Evolutionary conservation across 23 red algal species (phyloP), one percentile per base, ranked within the genome.

Genomic region (Gracilaria gracilis): DNA sequence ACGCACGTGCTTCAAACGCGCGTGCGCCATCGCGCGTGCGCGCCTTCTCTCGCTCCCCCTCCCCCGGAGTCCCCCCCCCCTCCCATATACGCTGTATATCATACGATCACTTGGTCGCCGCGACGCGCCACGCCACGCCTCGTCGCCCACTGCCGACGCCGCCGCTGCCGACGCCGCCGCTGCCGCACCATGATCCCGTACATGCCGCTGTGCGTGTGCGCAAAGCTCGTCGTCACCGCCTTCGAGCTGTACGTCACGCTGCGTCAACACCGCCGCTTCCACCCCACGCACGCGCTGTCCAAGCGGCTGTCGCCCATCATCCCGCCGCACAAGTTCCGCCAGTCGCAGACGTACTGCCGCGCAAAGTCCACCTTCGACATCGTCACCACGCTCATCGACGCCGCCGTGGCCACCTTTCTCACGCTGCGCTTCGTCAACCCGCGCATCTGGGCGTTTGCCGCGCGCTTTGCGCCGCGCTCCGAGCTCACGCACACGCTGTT

Each of bases 271-370:
- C 39, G 75, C 46, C 87, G 87, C 57, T 90, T 76, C 36, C 67
- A 70, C 57, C 73, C 74, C 20, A n/a, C 79, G 17, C 55, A 69
- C 21, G 33, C 28, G 2, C 75, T 72, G 4, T 90, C 87, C 37
- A 50, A 53, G 23, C 87, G 87, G 6, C 54, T 90, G 46, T 35
- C 74, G 19, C 31, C 87, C 37, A 65, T 90, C 58, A 42, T 96
- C 13, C 88, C 88, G 28, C 74, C 34, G 20, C 64, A 87, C 57
- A 96, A 96, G 69, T 96, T 96, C 76, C 20, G 38, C 14, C 32
- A 88, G 44, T 73, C 94, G 33, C 94, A 96, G 57, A 49, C 59
- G 9, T 96, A 96, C 82, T 83, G 94, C 28, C 83, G 87, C n/a
- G 94, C 88, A 55, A 88, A 90, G 67, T 86, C 85, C 61, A 79